Evolutionary conservation across 495 filamentous ascomycete species (phyloP).

Genomic region (Aspergillus homomorphus): DNA sequence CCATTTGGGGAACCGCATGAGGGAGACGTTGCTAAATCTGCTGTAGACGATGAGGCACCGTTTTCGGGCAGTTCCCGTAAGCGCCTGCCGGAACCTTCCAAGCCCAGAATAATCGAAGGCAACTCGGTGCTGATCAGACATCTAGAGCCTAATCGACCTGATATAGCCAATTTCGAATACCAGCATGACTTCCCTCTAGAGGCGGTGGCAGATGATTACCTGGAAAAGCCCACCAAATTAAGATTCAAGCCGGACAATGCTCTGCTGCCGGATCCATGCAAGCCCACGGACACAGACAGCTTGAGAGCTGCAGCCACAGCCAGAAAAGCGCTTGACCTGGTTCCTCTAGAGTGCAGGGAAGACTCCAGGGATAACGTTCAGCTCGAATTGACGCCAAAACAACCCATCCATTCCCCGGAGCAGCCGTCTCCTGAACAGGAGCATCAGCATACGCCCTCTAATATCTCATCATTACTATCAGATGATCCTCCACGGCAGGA

Average conservation of each 20-base stretch:
- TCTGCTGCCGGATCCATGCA: background rate
- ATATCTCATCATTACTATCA: slow-evolving; percentile 5
- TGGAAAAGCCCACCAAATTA: background rate
- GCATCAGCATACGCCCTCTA: background rate
- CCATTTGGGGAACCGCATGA: slow-evolving; percentile 25
- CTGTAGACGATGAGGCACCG: slow-evolving; percentile 26
- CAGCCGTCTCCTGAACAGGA: slow-evolving; percentile 4
- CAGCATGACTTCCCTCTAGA: background rate
- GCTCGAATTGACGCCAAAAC: background rate
- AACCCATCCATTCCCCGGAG: background rate
- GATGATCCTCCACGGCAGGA: background rate
- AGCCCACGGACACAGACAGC: background rate
- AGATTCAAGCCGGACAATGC: background rate
- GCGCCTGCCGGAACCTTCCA: slow-evolving; percentile 32
- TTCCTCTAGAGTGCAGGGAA: background rate
- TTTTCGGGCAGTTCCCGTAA: slow-evolving; percentile 33
- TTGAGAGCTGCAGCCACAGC: background rate
- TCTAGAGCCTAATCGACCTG: slow-evolving; percentile 45
- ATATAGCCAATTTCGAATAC: slow-evolving; percentile 35
- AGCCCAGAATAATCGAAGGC: slow-evolving; percentile 31
- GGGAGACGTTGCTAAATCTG: slow-evolving; percentile 14
- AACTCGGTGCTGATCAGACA: slow-evolving; percentile 48
- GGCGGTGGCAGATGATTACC: background rate
- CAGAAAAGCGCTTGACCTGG: background rate
- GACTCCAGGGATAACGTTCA: background rate